Conservation (phyloP, 768 basidiomycete species). For the Dictyophora rubrovolvata region DNA sequence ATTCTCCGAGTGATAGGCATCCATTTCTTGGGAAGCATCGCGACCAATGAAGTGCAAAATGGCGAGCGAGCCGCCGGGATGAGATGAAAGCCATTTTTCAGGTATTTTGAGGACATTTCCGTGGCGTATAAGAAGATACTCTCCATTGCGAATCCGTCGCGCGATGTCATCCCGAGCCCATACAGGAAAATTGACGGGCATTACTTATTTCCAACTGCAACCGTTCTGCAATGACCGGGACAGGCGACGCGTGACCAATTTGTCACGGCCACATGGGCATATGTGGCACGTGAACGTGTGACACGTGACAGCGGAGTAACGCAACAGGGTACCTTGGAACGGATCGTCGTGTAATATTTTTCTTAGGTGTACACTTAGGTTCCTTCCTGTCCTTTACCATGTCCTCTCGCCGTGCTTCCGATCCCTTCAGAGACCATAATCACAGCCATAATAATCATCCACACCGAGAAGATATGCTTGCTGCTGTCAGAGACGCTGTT, state of each 20-base stretch:
- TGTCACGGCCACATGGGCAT: neutral
- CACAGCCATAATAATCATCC: slow-evolving; percentile 15
- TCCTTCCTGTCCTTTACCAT: neutral
- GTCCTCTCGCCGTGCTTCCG: slow-evolving; percentile 7
- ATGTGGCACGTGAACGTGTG: neutral
- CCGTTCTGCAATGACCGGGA: neutral
- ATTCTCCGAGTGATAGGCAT: slow-evolving; percentile 72
- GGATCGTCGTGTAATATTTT: neutral
- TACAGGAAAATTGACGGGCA: slow-evolving; percentile 8
- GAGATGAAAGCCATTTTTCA: slow-evolving; percentile 65
- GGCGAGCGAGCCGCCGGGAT: slow-evolving; percentile 84
- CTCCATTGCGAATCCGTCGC: slow-evolving; percentile 61
- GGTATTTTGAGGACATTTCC: slow-evolving; percentile 57
- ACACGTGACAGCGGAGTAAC: neutral
- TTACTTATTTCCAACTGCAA: neutral
- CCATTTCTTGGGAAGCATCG: slow-evolving; percentile 90
- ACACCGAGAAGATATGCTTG: slow-evolving; percentile 36
- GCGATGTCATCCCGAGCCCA: slow-evolving; percentile 53
- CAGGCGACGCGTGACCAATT: neutral
- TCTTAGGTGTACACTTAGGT: neutral
- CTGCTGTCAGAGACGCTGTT: slow-evolving; percentile 63
- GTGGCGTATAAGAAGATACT: slow-evolving; percentile 65
- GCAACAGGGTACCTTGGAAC: neutral
- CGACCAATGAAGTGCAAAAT: slow-evolving; percentile 93
- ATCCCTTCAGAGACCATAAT: slow-evolving; percentile 6